Base-by-base conservation (phyloP, 768 basidiomycete species). In the Podaxis sp. region DNA sequence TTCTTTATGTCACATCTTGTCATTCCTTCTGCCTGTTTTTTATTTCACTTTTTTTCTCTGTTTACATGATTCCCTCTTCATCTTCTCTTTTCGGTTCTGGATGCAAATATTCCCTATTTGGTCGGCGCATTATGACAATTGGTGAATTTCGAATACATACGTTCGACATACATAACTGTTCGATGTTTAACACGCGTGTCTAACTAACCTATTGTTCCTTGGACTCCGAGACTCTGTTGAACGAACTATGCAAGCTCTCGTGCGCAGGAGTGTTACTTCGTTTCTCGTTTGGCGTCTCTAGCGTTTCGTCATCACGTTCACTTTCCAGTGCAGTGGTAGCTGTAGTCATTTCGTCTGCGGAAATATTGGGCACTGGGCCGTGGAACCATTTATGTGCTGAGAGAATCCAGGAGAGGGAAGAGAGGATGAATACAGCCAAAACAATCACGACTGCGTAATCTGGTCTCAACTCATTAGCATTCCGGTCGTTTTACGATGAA, bases 371-470 rank as follows among this genome's bases (percentile, higher is more conserved):
- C 54, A 90, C 76, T 17, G 89, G 89, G 0, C 89, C 89, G 24
- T 74, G 79, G 75, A 90, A 91, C 89, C 89, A 91, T 63, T 86
- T 84, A 39, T 74, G 83, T 0, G 89, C 89, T 24, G 88, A 89
- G 3, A 86, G 36, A 5, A 86, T 71, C 89, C 89, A 91, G 5
- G 85, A 88, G 3, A 79, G 59, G 1, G 83, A 73, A 0, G 89
- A 86, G 66, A 89, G 88, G 15, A 87, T 68, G 70, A 90, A 88
- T 4, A 90, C 87, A 1, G 75, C 76, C 76, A 81, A 78, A 69
- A 90, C 81, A 61, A 90, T 83, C 12, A 89, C 86, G 30, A 88
- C 82, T 1, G 87, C 79, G 68, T 89, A 90, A 69, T 90, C 89
- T 91, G 17, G 65, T 28, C 49, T 1, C 26, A 52, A 42, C 22